Evolutionary conservation across 495 filamentous ascomycete species (phyloP), one percentile per base, ranked within the genome.

Genomic region (Neurospora sp.): DNA sequence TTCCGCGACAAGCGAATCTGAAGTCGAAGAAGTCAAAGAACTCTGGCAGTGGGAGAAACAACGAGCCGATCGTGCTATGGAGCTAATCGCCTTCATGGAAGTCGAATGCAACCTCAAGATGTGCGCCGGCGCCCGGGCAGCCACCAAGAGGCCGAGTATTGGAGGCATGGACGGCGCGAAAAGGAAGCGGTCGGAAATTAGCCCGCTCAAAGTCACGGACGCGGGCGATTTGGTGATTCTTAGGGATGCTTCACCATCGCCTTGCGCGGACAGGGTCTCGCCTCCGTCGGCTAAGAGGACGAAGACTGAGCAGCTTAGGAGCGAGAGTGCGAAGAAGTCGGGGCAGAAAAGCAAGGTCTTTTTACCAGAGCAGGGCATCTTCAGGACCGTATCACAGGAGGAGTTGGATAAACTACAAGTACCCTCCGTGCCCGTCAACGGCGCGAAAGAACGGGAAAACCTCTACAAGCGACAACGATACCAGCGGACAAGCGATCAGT

Each of bases 21-120:
- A 87, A 69, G 79, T 92, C 42, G 88, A 89, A 8, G 84, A 89
- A 27, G 75, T 94, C 14, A 84, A 84, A 38, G 85, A 87, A n/a
- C 85, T 89, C 14, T 86, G 93, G 59, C 79, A 87, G 48, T 86
- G 83, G 78, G 92, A 96, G 82, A 89, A 85, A 77, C 87, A 87
- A 70, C 83, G 89, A 59, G 87, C 92, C 65, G 82, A 87, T 40
- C 85, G 90, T 17, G 91, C 92, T 0, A 86, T 94, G 72, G 90
- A 92, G 16, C 88, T 90, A 75, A 82, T 94, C 37, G 87, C 94
- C n/a, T 97, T 94, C 78, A 82, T 97, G 84, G 88, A 92, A 75
- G 86, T 91, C 73, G 93, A 97, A 78, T 96, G 94, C 79, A 86
- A 89, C 68, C 89, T 95, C 72, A 86, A 87, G 71, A 87, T 87